Conservation (phyloP, 2,329 filamentous ascomycete genomes). For the Trichoderma sp. region DNA sequence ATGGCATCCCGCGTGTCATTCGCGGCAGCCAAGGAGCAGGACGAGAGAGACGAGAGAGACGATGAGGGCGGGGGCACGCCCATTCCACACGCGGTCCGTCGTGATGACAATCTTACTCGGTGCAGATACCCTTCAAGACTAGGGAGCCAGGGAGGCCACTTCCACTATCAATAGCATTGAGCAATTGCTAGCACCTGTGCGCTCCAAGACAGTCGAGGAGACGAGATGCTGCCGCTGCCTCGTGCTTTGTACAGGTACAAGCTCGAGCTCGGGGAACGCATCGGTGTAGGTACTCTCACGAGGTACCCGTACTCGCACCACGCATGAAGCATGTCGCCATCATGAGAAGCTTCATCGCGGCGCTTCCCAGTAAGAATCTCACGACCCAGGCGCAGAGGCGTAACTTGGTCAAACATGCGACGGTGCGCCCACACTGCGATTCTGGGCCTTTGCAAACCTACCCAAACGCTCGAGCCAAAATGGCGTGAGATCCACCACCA, state of each 20-base stretch:
- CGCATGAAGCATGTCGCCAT: not conserved
- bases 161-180: not conserved
- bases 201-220: not conserved
- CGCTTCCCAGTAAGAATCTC: not conserved
- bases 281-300: not conserved
- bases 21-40: conserved; percentile 18
- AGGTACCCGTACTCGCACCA: not conserved
- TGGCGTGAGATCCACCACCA: conserved; percentile 25
- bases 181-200: not conserved
- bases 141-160: conserved; percentile 18
- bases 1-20: conserved; percentile 25
- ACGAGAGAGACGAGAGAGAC: not conserved
- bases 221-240: not conserved
- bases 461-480: conserved; percentile 17
- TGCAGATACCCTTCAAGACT: conserved; percentile 12
- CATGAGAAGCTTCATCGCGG: not conserved
- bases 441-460: conserved; percentile 25
- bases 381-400: conserved; percentile 7
- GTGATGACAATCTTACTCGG: conserved; percentile 22
- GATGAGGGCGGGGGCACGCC: conserved; percentile 1
- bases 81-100: conserved; percentile 11
- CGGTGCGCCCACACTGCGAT: conserved; percentile 26
- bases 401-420: conserved; percentile 25
- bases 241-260: not conserved
- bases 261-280: not conserved